These are phyloP conservation scores for Salix caprea DNA, from an alignment of 345 rosid species.

Conservation along the genomic window DNA sequence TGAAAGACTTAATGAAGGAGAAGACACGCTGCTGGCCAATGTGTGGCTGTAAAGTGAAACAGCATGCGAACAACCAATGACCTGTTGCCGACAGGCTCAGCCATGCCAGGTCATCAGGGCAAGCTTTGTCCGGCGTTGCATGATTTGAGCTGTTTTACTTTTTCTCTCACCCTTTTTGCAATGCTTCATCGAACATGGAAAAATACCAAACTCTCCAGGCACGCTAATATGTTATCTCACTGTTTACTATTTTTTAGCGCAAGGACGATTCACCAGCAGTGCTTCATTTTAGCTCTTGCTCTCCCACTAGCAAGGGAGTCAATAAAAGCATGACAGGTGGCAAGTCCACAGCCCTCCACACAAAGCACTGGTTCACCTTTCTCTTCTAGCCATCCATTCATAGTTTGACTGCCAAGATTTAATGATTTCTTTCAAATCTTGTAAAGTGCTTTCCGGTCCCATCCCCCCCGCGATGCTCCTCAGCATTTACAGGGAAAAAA, in stretches of 20 bases:
- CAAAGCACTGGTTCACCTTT: conserved; percentile 18
- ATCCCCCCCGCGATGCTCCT: background rate
- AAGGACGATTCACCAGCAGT: background rate
- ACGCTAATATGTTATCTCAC: background rate
- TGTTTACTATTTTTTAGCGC: background rate
- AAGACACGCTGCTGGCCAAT: background rate
- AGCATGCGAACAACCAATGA: background rate
- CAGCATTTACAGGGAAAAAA: no score
- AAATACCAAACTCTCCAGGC: background rate
- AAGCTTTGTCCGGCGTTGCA: background rate
- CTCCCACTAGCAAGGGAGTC: conserved; percentile 16
- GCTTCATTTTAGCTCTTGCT: background rate
- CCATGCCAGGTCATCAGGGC: background rate
- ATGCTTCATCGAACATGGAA: background rate
- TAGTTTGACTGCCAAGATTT: background rate
- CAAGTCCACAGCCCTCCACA: conserved; percentile 16
- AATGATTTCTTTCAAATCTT: background rate
- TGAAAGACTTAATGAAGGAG: no score
- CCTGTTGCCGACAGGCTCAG: background rate
- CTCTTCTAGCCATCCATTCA: background rate
- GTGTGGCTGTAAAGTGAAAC: background rate
- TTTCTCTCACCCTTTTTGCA: background rate
- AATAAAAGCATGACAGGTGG: conserved; percentile 14
- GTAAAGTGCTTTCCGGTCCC: background rate
- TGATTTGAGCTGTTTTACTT: background rate